Conservation (phyloP, 202 grass and related monocot species). For the Schoenoplectus tabernaemontani region DNA sequence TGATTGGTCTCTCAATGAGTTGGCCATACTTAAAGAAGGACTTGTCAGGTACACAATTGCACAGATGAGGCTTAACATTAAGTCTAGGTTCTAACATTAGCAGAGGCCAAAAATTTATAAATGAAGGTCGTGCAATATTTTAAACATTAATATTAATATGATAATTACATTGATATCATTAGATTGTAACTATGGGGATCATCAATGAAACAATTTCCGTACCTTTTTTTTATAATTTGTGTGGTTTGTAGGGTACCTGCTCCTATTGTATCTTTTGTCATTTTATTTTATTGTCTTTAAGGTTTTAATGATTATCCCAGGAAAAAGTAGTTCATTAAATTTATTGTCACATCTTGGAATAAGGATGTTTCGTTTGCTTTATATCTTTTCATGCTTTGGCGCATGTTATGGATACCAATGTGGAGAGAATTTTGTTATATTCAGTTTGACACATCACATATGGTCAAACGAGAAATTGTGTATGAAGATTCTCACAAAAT, state of each 20-base stretch:
- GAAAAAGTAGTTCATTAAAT: neutral
- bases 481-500: neutral
- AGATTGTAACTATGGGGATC: neutral
- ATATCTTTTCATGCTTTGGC: neutral
- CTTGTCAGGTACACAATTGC: conserved; percentile 43
- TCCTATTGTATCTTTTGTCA: neutral
- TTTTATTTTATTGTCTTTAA: neutral
- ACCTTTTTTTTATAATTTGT: neutral
- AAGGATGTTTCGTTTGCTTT: neutral
- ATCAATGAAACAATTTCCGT: neutral
- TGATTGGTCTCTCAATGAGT: conserved; percentile 62
- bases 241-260: conserved; percentile 17
- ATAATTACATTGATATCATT: neutral
- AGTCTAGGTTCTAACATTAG: neutral
- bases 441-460: neutral
- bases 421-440: conserved; percentile 18
- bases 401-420: conserved; percentile 18
- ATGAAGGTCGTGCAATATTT: neutral
- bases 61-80: neutral
- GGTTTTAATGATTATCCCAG: neutral
- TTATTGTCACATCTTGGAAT: neutral
- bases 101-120: neutral
- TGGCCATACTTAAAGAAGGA: conserved; percentile 62
- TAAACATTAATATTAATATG: neutral
- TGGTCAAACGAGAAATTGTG: neutral